Evolutionary conservation across 345 rosid genomes (phyloP).

Genomic region (Rhizophora apiculata): DNA sequence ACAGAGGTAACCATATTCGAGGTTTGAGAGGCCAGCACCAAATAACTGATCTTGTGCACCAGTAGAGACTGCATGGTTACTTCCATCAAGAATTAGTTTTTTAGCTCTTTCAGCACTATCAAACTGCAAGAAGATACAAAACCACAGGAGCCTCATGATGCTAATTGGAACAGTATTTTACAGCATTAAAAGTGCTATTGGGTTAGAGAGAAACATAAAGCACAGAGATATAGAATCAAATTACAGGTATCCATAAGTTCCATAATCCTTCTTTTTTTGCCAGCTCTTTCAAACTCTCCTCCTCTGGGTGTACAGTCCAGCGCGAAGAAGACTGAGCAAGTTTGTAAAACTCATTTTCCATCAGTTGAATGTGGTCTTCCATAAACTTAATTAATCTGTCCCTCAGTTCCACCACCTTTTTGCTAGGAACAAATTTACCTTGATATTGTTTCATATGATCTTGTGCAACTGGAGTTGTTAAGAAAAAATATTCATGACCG

Average conservation of each 20-base stretch:
- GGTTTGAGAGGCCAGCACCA: slow-evolving; percentile 93
- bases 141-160: slow-evolving; percentile 9
- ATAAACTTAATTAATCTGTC: slow-evolving; percentile 68
- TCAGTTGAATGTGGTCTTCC: slow-evolving; percentile 84
- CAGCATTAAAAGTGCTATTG: not conserved
- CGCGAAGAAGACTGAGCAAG: slow-evolving; percentile 69
- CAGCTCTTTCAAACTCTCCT: slow-evolving; percentile 79
- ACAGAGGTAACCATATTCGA: slow-evolving; percentile 93
- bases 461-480: slow-evolving; percentile 32
- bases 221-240: slow-evolving; percentile 7
- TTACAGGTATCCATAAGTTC: slow-evolving; percentile 88
- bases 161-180: not conserved
- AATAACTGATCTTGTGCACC: slow-evolving; percentile 44
- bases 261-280: slow-evolving; percentile 91
- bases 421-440: slow-evolving; percentile 53
- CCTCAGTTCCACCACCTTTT: slow-evolving; percentile 62
- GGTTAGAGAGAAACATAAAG: not conserved
- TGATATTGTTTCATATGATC: slow-evolving; percentile 17
- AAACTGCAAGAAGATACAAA: slow-evolving; percentile 46
- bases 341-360: slow-evolving; percentile 73
- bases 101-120: slow-evolving; percentile 88
- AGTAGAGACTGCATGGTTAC: slow-evolving; percentile 24
- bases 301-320: slow-evolving; percentile 91
- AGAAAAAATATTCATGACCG: not conserved
- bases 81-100: slow-evolving; percentile 50